phyloP scores from a whole-genome alignment of 306 rosid genomes.

The Trichosanthes cucumerina region DNA sequence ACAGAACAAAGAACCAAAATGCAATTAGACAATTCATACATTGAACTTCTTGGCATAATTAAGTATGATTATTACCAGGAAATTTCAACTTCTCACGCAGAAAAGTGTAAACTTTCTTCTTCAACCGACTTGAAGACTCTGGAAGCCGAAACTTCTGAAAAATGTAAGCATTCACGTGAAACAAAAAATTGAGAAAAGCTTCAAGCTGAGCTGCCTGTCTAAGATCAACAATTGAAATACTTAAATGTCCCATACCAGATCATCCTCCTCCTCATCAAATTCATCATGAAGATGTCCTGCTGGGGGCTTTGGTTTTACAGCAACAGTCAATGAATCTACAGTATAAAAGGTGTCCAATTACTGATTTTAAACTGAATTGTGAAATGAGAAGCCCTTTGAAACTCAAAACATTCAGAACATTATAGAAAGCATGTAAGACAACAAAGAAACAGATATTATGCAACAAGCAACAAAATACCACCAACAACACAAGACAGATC shows the following conservation, averaged over 20 bases:
- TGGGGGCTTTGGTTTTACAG: conserved; percentile 90
- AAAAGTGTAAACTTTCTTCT: conserved; percentile 59
- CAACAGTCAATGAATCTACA: conserved; percentile 71
- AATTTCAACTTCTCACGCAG: conserved; percentile 79
- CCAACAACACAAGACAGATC: background rate
- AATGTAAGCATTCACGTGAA: conserved; percentile 18
- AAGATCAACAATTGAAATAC: background rate
- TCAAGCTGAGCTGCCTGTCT: background rate
- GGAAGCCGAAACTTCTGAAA: conserved; percentile 85
- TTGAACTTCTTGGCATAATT: conserved; percentile 4
- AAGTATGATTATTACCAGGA: conserved; percentile 46
- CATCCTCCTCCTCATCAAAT: conserved; percentile 64
- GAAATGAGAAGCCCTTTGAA: background rate
- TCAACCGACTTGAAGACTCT: conserved; percentile 68
- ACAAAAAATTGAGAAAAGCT: conserved; percentile 2
- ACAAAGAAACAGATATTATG: background rate
- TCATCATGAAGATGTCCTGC: conserved; percentile 35
- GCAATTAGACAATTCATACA: conserved; percentile 22
- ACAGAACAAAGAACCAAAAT: conserved; percentile 17
- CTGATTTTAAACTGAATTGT: background rate
- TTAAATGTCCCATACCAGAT: conserved; percentile 48
- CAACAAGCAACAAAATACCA: background rate
- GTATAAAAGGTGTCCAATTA: conserved; percentile 3
- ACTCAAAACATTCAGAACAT: background rate
- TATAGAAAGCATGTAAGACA: background rate